Percentiles rank a stretch among this genome's conserved stretches.
These are phyloP conservation scores for Incumbomyces delicatus DNA, from an alignment of 2,329 filamentous ascomycete species.

Conservation along the genomic window DNA sequence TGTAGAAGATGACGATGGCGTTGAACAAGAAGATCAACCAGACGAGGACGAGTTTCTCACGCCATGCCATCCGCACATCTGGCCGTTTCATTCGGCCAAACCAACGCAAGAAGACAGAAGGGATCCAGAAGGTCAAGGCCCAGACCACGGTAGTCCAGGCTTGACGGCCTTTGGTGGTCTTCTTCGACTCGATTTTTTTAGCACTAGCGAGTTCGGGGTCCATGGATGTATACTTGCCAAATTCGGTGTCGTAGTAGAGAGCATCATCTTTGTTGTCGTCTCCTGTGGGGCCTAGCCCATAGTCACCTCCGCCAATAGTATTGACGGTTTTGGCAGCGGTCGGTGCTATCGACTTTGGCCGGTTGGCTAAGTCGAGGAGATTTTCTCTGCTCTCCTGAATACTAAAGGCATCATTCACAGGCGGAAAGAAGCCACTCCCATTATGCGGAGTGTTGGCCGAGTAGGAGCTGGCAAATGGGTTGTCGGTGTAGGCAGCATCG, in stretches of 20 bases:
- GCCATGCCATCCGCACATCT: slow-evolving; percentile 93
- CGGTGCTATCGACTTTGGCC: slow-evolving; percentile 43
- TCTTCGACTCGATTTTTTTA: slow-evolving; percentile 64
- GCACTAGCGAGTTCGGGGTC: slow-evolving; percentile 71
- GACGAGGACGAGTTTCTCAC: slow-evolving; percentile 82
- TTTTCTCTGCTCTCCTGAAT: slow-evolving; percentile 64
- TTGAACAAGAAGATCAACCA: slow-evolving; percentile 75
- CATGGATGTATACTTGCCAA: slow-evolving; percentile 56
- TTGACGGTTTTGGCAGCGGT: slow-evolving; percentile 53
- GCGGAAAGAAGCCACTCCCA: slow-evolving; percentile 56
- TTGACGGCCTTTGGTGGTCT: slow-evolving; percentile 54
- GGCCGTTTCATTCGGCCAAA: slow-evolving; percentile 93
- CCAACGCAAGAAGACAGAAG: slow-evolving; percentile 68
- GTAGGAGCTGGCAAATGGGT: slow-evolving; percentile 58
- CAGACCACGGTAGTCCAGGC: slow-evolving; percentile 76
- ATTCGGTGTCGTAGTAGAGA: slow-evolving; percentile 58
- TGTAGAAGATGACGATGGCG: slow-evolving; percentile 77
- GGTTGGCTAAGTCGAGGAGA: slow-evolving; percentile 49
- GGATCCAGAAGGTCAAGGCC: slow-evolving; percentile 87
- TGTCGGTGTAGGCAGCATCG: slow-evolving; percentile 30
- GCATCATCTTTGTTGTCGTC: slow-evolving; percentile 65
- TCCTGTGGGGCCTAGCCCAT: slow-evolving; percentile 78
- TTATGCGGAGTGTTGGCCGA: slow-evolving; percentile 49
- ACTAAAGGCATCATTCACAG: slow-evolving; percentile 49
- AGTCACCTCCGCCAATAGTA: slow-evolving; percentile 61